Evolutionary conservation across 78 protist genomes (phyloP), one percentile per base, ranked within the genome.

Genomic region (Dictyostelium purpureum): DNA sequence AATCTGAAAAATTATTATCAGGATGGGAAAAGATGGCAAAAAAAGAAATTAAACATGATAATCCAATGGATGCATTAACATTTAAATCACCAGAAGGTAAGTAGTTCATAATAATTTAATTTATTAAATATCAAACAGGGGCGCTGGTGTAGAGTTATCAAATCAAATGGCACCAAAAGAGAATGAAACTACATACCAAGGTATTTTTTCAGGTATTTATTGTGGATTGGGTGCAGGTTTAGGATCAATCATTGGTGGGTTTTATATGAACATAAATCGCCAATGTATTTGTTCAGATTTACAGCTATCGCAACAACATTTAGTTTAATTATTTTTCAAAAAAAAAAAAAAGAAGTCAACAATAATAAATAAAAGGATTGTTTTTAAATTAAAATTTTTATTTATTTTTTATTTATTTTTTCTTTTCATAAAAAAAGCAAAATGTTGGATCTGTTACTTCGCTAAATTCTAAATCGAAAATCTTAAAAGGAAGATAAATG

Each of bases 11-110:
- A 3, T 31, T 61, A 61, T 31, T 61, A 14, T 37, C 11, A 61
- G 40, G 31, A 37, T 97, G 98, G 98, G 65, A 66, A 9, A 69
- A 71, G 33, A 6, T 33, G 37, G 97, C 97, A 76, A 77, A 49
- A 47, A 97, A 97, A 28, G 98, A 97, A 51, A 85, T 94, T 35
- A 85, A 93, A 28, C 59, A 73, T 54, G 79, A 66, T 40, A 31
- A 95, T 90, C 85, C 73, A 49, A 24, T 45, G 57, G 73, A 57
- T 7, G 37, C 70, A 79, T 7, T 77, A 56, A 33, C 96, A 57
- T 85, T 79, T 73, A 45, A 66, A 24, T 73, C 90, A 45, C 79
- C 83, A 56, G 79, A 73, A 16, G 97, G 94, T 54, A 78, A n/a
- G n/a, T n/a, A n/a, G n/a, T n/a, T n/a, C n/a, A n/a, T n/a, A n/a